A percentile compares a stretch with the other conserved stretches of the same genome.
phyloP scores from a whole-genome alignment of 257 asterid species.

The Orobanche coerulescens region DNA sequence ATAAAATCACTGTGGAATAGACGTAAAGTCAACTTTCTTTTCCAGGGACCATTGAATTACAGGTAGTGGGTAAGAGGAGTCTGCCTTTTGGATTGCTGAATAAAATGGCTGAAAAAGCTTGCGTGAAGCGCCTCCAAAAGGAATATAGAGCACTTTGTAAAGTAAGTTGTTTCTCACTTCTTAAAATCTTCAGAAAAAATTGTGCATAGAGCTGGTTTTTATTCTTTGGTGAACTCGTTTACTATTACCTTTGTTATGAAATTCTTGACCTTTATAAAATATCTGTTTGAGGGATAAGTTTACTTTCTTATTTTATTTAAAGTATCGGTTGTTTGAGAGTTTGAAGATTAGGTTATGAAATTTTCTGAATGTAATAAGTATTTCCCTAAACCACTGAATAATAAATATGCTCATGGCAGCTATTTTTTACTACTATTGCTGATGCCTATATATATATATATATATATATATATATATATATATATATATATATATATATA shows the following conservation, averaged over 20 bases:
- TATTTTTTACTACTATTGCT: background rate
- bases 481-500: too few species aligned
- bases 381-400: background rate
- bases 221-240: conserved; percentile 11
- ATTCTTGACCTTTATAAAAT: background rate
- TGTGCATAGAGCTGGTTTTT: conserved; percentile 9
- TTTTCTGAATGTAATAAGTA: background rate
- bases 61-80: conserved; percentile 23
- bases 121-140: conserved; percentile 94
- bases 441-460: too few species aligned
- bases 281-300: background rate
- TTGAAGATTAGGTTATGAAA: background rate
- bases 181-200: conserved; percentile 12
- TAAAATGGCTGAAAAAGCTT: conserved; percentile 71
- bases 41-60: conserved; percentile 21
- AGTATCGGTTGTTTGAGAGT: conserved; percentile 4
- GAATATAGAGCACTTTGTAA: conserved; percentile 94
- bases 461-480: too few species aligned
- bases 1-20: background rate
- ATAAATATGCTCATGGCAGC: background rate
- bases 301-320: background rate
- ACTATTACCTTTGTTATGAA: background rate
- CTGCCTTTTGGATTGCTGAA: conserved; percentile 1
- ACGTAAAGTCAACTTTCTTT: background rate
- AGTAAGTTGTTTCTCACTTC: conserved; percentile 38